Conservation (phyloP, 257 asterid genomes). For the Jaltomata sinuosa region DNA sequence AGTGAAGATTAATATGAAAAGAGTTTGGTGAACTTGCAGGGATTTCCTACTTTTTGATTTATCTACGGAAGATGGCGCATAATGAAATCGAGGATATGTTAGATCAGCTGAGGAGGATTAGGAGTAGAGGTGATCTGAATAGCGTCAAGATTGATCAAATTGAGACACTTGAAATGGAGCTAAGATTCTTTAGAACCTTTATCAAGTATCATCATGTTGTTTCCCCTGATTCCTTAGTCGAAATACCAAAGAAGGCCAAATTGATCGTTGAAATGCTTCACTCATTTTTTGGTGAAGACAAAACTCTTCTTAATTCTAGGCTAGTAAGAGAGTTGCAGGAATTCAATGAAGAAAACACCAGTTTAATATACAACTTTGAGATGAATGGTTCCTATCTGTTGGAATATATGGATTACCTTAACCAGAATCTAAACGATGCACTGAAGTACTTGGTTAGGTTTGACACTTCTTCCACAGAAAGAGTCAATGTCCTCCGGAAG, state of each 20-base stretch:
- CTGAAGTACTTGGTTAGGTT: neutral
- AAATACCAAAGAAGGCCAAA: neutral
- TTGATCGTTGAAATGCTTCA: neutral
- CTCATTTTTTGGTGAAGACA: neutral
- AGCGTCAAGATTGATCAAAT: neutral
- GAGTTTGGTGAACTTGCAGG: neutral
- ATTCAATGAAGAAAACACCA: neutral
- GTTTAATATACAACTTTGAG: neutral
- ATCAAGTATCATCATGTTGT: neutral
- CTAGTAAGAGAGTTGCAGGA: neutral
- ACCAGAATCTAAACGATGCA: neutral
- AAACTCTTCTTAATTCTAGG: neutral
- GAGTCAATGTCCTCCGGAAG: too few relatives aligned
- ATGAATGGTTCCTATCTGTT: neutral
- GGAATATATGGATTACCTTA: neutral
- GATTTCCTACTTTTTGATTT: neutral
- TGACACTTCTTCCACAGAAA: neutral
- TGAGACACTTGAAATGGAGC: neutral
- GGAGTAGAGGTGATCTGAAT: neutral
- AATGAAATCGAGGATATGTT: neutral
- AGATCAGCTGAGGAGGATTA: neutral
- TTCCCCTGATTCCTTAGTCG: neutral
- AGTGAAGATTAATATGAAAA: neutral
- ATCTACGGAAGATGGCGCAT: neutral
- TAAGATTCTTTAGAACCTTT: neutral